Evolutionary conservation across 768 basidiomycete species (phyloP).

Genomic region (Agaricus sinodeliciosus): DNA sequence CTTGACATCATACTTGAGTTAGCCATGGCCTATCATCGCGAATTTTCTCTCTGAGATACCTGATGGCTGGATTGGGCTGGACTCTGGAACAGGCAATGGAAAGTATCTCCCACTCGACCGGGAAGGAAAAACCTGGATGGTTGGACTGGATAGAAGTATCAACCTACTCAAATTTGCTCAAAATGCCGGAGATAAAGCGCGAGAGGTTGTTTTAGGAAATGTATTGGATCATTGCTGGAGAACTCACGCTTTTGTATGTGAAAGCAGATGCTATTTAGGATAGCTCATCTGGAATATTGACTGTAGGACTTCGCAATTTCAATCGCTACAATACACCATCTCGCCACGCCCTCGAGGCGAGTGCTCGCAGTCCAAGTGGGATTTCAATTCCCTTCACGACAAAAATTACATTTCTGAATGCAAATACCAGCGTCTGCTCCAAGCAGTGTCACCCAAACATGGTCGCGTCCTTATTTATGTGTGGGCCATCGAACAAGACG

Average conservation of each 20-base stretch:
- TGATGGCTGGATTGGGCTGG: conserved; percentile 80
- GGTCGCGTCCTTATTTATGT: conserved; percentile 90
- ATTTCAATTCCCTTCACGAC: neutral
- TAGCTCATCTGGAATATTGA: neutral
- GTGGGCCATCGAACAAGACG: conserved; percentile 95
- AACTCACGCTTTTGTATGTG: conserved; percentile 66
- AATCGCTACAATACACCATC: conserved; percentile 95
- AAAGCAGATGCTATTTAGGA: neutral
- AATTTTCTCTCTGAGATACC: conserved; percentile 66
- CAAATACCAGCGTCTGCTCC: conserved; percentile 48
- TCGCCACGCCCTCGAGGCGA: conserved; percentile 75
- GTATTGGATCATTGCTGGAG: conserved; percentile 72
- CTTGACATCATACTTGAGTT: conserved; percentile 9
- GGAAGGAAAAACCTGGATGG: conserved; percentile 56
- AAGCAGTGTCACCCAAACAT: conserved; percentile 56
- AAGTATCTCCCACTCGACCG: conserved; percentile 86
- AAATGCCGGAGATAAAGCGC: conserved; percentile 44
- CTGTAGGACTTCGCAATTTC: conserved; percentile 91
- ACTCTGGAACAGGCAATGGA: conserved; percentile 95
- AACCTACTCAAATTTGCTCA: conserved; percentile 75
- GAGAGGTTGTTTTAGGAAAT: conserved; percentile 81
- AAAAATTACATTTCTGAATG: neutral
- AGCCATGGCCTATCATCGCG: conserved; percentile 91
- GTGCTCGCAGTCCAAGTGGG: conserved; percentile 66
- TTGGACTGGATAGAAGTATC: conserved; percentile 80